These are phyloP conservation scores for Plectranthus barbatus DNA, from an alignment of 257 asterid genomes.

Conservation along the genomic window DNA sequence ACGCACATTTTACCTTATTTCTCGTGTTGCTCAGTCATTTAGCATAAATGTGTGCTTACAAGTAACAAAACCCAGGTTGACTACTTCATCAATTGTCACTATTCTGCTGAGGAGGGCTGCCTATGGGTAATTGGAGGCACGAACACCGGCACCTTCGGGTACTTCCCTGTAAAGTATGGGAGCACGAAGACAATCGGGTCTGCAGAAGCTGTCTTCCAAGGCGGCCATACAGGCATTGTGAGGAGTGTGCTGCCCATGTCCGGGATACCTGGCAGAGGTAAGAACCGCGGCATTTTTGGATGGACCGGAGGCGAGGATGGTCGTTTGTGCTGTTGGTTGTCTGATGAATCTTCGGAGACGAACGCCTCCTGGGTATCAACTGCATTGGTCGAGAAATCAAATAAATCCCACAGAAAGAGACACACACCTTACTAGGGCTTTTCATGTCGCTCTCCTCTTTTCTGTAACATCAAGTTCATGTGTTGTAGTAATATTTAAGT, in stretches of 20 bases:
- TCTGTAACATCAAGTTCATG: neutral
- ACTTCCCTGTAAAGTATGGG: conserved; percentile 52
- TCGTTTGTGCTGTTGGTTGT: conserved; percentile 79
- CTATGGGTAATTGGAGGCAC: conserved; percentile 86
- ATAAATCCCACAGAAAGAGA: conserved; percentile 29
- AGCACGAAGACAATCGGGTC: conserved; percentile 32
- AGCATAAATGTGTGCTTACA: neutral
- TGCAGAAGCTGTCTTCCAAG: conserved; percentile 72
- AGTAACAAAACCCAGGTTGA: no score
- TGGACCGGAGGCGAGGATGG: conserved; percentile 99
- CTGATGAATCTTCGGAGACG: conserved; percentile 30
- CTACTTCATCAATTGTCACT: conserved; percentile 81
- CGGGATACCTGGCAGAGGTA: conserved; percentile 23
- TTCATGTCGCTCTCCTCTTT: neutral
- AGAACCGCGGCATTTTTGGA: conserved; percentile 46
- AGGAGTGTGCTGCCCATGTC: conserved; percentile 68
- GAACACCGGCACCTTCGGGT: conserved; percentile 64
- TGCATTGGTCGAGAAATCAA: conserved; percentile 49
- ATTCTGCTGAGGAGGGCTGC: conserved; percentile 58
- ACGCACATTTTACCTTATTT: conserved; percentile 13
- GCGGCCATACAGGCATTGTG: conserved; percentile 71
- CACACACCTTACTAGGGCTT: conserved; percentile 56
- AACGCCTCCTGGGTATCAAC: conserved; percentile 57
- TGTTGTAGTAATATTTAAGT: neutral
- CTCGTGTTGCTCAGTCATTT: neutral